phyloP scores from a whole-genome alignment of 2,329 filamentous ascomycete species.

The Macrophomina phaseolina region DNA sequence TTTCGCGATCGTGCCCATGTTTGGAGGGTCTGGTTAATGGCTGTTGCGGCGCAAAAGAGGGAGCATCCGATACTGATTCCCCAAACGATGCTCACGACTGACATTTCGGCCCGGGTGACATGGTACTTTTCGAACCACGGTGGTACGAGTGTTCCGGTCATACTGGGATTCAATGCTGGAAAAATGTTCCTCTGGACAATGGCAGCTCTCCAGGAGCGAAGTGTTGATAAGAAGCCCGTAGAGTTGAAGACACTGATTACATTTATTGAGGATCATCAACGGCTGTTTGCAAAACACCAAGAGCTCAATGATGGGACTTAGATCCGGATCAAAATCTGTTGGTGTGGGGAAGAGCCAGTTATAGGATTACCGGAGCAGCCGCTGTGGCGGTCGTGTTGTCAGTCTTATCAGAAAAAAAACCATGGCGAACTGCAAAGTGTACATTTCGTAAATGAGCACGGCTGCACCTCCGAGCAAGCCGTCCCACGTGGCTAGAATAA shows the following conservation, averaged over 20 bases:
- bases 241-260: too few relatives aligned
- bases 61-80: constrained; percentile 13
- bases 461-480: background rate
- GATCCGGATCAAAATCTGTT: too few relatives aligned
- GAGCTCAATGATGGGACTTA: too few relatives aligned
- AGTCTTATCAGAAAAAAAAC: background rate
- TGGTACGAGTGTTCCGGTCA: constrained; percentile 10
- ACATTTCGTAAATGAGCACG: background rate
- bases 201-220: too few relatives aligned
- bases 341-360: too few relatives aligned
- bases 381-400: too few relatives aligned
- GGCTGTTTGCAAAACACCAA: too few relatives aligned
- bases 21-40: background rate
- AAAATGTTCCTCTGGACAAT: too few relatives aligned
- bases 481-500: background rate
- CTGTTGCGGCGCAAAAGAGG: constrained; percentile 8
- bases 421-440: background rate
- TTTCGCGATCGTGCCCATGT: constrained; percentile 3
- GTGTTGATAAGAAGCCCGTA: too few relatives aligned
- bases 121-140: constrained; percentile 11
- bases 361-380: too few relatives aligned
- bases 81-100: constrained; percentile 12
- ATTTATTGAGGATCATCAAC: too few relatives aligned
- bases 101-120: constrained; percentile 5
- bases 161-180: background rate